Evolutionary conservation across 495 filamentous ascomycete species (phyloP).

Genomic region (Aspergillus hancockii): DNA sequence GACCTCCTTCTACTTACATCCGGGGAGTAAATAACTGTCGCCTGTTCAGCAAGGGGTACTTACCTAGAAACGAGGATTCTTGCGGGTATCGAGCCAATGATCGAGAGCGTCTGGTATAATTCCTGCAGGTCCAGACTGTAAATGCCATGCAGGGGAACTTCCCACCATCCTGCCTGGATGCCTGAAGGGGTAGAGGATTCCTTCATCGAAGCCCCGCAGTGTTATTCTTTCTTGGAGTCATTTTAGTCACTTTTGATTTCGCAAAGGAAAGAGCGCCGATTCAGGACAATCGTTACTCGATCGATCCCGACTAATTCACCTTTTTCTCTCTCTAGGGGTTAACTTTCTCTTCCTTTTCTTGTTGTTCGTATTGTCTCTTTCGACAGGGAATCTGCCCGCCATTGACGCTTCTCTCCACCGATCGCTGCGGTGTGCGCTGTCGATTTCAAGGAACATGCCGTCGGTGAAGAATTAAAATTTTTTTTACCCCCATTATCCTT

Average conservation of each 20-base stretch:
- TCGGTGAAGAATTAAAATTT: background rate
- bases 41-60: background rate
- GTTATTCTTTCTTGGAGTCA: background rate
- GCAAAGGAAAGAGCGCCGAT: background rate
- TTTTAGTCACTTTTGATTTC: background rate
- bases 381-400: background rate
- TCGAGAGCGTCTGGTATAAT: background rate
- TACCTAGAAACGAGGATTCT: background rate
- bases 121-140: constrained; percentile 1
- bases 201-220: background rate
- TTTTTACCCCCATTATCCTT: background rate
- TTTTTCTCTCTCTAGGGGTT: background rate
- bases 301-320: background rate
- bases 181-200: background rate
- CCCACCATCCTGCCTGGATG: background rate
- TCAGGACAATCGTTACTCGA: background rate
- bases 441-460: background rate
- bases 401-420: background rate
- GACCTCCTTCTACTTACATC: no score
- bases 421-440: background rate
- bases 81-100: background rate
- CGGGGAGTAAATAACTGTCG: background rate
- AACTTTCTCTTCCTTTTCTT: background rate
- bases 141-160: background rate
- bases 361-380: background rate